Evolutionary conservation across 305 asterid genomes (phyloP).

Genomic region (Fraxinus dipetala): DNA sequence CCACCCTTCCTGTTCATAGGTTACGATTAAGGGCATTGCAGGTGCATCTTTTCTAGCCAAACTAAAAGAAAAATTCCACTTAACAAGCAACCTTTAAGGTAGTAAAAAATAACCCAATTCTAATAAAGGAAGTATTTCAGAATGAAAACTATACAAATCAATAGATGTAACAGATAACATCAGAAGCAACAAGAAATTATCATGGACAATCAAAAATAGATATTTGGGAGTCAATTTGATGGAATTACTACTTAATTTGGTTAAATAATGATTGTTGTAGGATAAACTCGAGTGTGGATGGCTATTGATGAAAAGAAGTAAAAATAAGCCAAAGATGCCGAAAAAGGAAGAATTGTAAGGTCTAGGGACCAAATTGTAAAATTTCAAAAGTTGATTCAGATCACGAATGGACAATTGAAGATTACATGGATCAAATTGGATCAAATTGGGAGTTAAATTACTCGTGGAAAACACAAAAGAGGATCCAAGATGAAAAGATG

Average conservation of each 20-base stretch:
- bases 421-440: not conserved
- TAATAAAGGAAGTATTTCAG: not conserved
- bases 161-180: not conserved
- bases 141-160: not conserved
- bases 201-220: not conserved
- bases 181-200: not conserved
- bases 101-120: not conserved
- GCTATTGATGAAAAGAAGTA: not conserved
- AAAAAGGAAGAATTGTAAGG: not conserved
- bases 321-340: not conserved
- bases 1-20: not conserved
- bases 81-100: not conserved
- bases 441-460: not conserved
- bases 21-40: not conserved
- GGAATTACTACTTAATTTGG: not conserved
- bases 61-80: not conserved
- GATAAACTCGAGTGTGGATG: not conserved
- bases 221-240: not conserved
- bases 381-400: not conserved
- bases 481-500: not conserved
- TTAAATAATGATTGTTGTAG: not conserved
- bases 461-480: not conserved
- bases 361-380: not conserved
- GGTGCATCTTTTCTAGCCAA: not conserved
- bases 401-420: not conserved